Base-by-base conservation (phyloP, 192 early-diverging fungal species). In the Gigaspora rosea region DNA sequence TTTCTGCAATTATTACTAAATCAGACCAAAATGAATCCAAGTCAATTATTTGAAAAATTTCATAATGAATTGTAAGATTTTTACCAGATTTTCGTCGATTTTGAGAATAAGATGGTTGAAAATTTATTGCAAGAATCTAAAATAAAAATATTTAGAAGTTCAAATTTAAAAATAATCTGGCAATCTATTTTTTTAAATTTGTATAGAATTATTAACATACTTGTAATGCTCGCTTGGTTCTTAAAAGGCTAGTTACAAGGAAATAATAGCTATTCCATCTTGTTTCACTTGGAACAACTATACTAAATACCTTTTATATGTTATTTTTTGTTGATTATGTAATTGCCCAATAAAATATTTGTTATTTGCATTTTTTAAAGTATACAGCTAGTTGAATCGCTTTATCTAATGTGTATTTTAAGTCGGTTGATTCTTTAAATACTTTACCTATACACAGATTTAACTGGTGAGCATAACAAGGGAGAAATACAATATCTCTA, bases 21-120 rank as follows among this genome's bases (percentile, higher is more conserved):
- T 62, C 32, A 11, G 2, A 8, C 22, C 59, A 62, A 62, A 62
- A 62, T 12, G 8, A 0, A 12, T 8, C 20, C 0, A 0, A 67
- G 47, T 67, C 18, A 49, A 67, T 67, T 1, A 67, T 67, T 47
- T 48, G 41, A 67, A 67, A 67, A 46, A 67, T 67, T 67, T 36
- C 47, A n/a, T 0, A 1, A 20, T 1, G 46, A 47, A 67, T 67
- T 41, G 27, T 27, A n/a, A n/a, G n/a, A 27, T 66, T 32, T 66
- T 4, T 0, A 66, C 32, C 36, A 33, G 27, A 0, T 66, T 5
- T 13, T 8, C 3, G 1, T 66, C 36, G 2, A 66, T 46, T 2
- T 62, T n/a, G 32, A 0, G 36, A 12, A 66, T 66, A 36, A 0
- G 36, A 66, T 36, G 36, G 36, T 41, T 66, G 10, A 46, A 36